Evolutionary conservation across 176 grass and related monocot genomes (phyloP).

Genomic region (Carex cristatella): DNA sequence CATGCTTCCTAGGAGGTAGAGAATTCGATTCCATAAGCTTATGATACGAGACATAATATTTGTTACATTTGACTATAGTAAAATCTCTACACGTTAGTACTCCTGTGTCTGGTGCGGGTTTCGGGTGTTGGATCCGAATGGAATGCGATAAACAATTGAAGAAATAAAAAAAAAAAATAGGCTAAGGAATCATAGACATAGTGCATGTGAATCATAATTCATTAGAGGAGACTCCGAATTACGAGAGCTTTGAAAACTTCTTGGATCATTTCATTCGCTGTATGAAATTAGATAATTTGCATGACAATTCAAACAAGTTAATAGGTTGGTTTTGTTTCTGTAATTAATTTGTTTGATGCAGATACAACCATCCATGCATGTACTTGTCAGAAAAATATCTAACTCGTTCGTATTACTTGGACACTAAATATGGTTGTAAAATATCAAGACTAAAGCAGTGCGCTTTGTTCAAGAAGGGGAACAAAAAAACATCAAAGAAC

Average conservation of each 20-base stretch:
- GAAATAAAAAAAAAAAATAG: neutral
- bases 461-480: neutral
- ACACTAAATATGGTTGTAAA: neutral
- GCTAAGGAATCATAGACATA: neutral
- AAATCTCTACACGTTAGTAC: too few species aligned
- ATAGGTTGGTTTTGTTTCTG: neutral
- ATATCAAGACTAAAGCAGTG: neutral
- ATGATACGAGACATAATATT: conserved; percentile 19
- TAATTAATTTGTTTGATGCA: conserved; percentile 3
- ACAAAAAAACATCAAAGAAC: neutral
- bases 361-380: conserved; percentile 1
- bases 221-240: neutral
- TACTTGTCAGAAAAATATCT: neutral
- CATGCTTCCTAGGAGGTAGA: too few species aligned
- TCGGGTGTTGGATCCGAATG: neutral
- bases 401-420: neutral
- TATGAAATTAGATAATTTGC: neutral
- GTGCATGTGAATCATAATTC: neutral
- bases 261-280: neutral
- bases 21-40: neutral
- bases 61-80: neutral
- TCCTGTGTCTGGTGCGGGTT: neutral
- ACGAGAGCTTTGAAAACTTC: neutral
- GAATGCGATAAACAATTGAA: neutral
- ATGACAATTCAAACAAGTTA: conserved; percentile 1